phyloP scores from a whole-genome alignment of 148 eudicot species.

The Camellia japonica region DNA sequence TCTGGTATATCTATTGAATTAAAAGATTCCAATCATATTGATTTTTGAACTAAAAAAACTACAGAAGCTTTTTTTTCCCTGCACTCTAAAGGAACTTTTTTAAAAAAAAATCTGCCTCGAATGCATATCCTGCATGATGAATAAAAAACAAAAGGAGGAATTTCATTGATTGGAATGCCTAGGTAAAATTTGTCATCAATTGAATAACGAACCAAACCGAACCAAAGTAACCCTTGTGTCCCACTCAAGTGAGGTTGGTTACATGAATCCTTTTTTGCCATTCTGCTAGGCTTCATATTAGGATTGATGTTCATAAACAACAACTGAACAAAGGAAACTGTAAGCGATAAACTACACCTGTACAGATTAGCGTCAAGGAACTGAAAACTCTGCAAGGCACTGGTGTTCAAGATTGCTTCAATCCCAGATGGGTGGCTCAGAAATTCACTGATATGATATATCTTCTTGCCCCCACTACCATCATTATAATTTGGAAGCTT shows the following conservation, averaged over 20 bases:
- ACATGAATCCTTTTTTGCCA: too few relatives aligned
- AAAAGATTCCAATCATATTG: background rate
- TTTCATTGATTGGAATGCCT: background rate
- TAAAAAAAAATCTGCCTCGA: too few relatives aligned
- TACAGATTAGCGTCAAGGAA: conserved; percentile 61
- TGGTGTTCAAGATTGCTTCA: conserved; percentile 71
- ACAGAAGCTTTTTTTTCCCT: too few relatives aligned
- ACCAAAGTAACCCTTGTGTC: too few relatives aligned
- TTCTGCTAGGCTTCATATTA: too few relatives aligned
- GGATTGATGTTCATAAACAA: too few relatives aligned
- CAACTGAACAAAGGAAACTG: background rate
- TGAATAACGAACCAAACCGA: background rate
- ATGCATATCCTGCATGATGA: background rate
- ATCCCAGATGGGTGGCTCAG: conserved; percentile 70
- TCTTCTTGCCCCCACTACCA: conserved; percentile 25
- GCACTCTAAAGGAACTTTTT: too few relatives aligned
- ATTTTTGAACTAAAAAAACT: background rate
- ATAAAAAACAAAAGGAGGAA: background rate
- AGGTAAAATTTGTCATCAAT: background rate
- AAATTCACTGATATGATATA: conserved; percentile 61
- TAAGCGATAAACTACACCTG: conserved; percentile 38
- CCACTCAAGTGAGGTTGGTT: too few relatives aligned
- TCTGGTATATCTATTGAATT: too few relatives aligned
- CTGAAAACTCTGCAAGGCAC: conserved; percentile 57
- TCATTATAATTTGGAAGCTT: conserved; percentile 54